Base-by-base conservation (phyloP, 1,284 basidiomycete genomes). In the Cutaneotrichosporon sp. region DNA sequence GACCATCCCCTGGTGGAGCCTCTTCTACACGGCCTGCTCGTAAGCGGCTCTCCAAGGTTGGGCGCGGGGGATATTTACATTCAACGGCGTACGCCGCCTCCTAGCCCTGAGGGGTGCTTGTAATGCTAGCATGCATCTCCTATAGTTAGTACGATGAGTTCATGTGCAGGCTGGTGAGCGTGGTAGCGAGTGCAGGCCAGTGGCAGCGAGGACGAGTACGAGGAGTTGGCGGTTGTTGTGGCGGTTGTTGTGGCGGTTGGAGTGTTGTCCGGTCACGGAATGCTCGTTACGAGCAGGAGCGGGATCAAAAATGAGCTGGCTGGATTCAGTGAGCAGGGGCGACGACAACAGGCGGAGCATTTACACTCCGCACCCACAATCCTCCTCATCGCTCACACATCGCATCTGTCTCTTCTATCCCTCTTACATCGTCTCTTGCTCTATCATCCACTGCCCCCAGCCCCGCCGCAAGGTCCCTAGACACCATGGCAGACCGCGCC, bases 401-500 rank as follows among this genome's bases (percentile, higher is more conserved):
- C 34, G 13, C 34, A 4, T 3, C 34, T 36, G 34, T 45, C 20
- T 18, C 20, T 22, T 10, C 16, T 45, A n/a, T n/a, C n/a, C n/a
- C n/a, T n/a, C n/a, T n/a, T n/a, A n/a, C n/a, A n/a, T n/a, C n/a
- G n/a, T n/a, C n/a, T n/a, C n/a, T n/a, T 16, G 5, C 46, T 49
- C 24, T 2, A 29, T 27, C 22, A 38, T 33, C n/a, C 55, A 4
- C 11, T 13, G 18, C 20, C n/a, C 22, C 14, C 46, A 27, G 22
- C 22, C 3, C 20, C 33, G 24, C 29, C 25, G n/a, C 22, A 14
- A 4, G 34, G 13, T 18, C 50, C 9, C n/a, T 2, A 25, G 33
- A 14, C 6, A 29, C 20, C 10, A 60, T 60, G 59, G 54, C 55
- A 6, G 55, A 49, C 42, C 63, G 63, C 45, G 67, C 67, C 16